Conservation (phyloP, 139 green algal genomes). For the Tetraselmis chui region DNA sequence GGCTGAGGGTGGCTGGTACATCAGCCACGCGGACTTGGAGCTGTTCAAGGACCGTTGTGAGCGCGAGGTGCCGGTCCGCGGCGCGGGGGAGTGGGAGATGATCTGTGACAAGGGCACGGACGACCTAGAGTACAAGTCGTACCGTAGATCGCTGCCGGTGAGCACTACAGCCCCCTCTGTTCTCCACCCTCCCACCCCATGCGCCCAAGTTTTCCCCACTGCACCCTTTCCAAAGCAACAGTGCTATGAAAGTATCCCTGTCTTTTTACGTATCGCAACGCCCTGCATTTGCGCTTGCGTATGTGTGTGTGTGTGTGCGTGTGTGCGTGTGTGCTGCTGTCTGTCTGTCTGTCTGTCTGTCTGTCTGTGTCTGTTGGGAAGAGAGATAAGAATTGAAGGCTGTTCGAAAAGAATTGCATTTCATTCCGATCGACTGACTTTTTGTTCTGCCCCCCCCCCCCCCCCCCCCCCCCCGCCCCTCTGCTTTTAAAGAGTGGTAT, state of each 20-base stretch:
- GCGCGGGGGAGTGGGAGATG: constrained; percentile 37
- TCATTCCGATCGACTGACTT: not conserved
- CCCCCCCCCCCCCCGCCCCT: no score
- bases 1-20: constrained; percentile 44
- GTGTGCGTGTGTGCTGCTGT: not conserved
- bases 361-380: not conserved
- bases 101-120: constrained; percentile 65
- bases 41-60: constrained; percentile 57
- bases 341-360: not conserved
- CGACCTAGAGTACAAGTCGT: constrained; percentile 56
- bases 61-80: constrained; percentile 10
- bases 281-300: not conserved
- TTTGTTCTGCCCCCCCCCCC: no score
- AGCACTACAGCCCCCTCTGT: not conserved
- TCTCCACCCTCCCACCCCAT: not conserved
- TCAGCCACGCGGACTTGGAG: constrained; percentile 52
- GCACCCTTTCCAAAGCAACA: no score
- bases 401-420: not conserved
- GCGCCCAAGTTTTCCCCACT: not conserved
- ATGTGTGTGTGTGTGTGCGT: not conserved
- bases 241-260: constrained; percentile 4
- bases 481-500: constrained; percentile 47
- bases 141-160: constrained; percentile 53
- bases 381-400: not conserved
- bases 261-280: not conserved